phyloP scores from a whole-genome alignment of 176 grass and related monocot species.

The bread wheat (Triticum aestivum) region DNA sequence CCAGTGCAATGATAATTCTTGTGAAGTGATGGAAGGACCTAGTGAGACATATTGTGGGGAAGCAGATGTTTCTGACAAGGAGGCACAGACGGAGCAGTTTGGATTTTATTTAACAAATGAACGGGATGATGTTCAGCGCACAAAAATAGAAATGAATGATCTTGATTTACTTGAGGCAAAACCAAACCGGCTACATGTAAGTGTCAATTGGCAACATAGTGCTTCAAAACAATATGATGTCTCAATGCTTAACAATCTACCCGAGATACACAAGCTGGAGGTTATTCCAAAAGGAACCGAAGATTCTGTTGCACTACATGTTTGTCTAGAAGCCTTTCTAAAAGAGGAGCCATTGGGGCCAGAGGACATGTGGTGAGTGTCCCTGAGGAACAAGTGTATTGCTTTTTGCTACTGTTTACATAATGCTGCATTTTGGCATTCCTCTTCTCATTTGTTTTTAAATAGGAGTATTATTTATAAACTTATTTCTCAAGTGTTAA shows the following conservation, averaged over 20 bases:
- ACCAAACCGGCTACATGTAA: conserved; percentile 58
- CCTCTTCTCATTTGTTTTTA: conserved; percentile 9
- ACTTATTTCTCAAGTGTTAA: background rate
- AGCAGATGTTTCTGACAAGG: conserved; percentile 28
- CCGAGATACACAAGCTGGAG: conserved; percentile 78
- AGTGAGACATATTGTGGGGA: background rate
- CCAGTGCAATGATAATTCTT: conserved; percentile 10
- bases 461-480: conserved; percentile 5
- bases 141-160: conserved; percentile 64
- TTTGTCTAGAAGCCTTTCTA: conserved; percentile 84
- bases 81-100: conserved; percentile 10
- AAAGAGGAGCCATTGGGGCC: conserved; percentile 87
- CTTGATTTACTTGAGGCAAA: conserved; percentile 26
- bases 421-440: conserved; percentile 2
- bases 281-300: conserved; percentile 57
- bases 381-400: conserved; percentile 25
- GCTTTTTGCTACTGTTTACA: conserved; percentile 40
- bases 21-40: conserved; percentile 22
- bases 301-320: conserved; percentile 72
- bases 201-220: conserved; percentile 56
- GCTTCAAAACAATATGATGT: conserved; percentile 32
- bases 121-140: conserved; percentile 44
- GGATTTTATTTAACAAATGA: conserved; percentile 78
- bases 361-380: conserved; percentile 88
- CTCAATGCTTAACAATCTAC: conserved; percentile 50